Evolutionary conservation across 139 green algal genomes (phyloP).

Genomic region (Volvox reticuliferus): DNA sequence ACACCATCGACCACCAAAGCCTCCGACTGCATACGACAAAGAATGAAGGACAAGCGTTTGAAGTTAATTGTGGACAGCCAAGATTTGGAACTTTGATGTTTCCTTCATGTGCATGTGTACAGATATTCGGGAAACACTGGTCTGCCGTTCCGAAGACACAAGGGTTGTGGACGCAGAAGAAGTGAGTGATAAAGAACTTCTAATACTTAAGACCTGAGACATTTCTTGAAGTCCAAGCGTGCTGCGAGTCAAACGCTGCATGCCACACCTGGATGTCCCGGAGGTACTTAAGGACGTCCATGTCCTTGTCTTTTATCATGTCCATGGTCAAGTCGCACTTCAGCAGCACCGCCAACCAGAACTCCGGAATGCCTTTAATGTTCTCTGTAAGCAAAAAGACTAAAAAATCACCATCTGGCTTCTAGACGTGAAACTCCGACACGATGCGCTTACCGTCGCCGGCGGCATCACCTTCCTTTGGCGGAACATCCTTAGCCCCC

Average conservation of each 20-base stretch:
- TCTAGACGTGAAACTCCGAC: not conserved
- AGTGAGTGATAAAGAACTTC: too few species aligned
- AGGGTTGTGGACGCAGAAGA: too few species aligned
- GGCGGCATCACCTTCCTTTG: slow-evolving; percentile 56
- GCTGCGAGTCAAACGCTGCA: not conserved
- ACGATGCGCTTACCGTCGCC: slow-evolving; percentile 12
- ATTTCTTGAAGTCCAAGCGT: too few species aligned
- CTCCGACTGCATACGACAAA: slow-evolving; percentile 30
- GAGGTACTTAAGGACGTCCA: slow-evolving; percentile 87
- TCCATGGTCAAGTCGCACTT: slow-evolving; percentile 76
- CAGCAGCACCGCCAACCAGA: slow-evolving; percentile 87
- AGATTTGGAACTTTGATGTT: too few species aligned
- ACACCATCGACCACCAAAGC: slow-evolving; percentile 42
- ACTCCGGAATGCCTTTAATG: slow-evolving; percentile 86
- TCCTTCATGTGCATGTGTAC: too few species aligned
- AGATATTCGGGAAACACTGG: too few species aligned
- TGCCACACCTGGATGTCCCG: slow-evolving; percentile 81
- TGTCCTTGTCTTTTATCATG: slow-evolving; percentile 90
- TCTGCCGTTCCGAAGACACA: too few species aligned
- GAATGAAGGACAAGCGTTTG: too few species aligned
- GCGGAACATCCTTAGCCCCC: slow-evolving; percentile 72
- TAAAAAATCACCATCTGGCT: not conserved
- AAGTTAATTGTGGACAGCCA: too few species aligned
- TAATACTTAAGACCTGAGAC: too few species aligned
- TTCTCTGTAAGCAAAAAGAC: not conserved